These are phyloP conservation scores for Brettanomyces naardenensis DNA, from an alignment of 805 yeast species.

Conservation along the genomic window DNA sequence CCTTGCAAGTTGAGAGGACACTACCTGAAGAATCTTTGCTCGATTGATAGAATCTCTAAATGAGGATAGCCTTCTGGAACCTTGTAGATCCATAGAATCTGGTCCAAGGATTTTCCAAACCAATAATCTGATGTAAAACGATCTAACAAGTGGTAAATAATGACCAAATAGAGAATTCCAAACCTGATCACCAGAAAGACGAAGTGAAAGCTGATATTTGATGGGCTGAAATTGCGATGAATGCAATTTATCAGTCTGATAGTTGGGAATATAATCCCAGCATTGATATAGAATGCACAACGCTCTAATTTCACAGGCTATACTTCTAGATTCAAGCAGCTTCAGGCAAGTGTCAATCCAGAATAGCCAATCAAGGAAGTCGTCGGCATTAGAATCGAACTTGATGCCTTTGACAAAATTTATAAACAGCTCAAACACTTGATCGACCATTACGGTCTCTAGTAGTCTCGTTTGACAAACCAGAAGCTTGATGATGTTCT, in stretches of 20 bases:
- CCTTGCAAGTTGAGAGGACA: conserved; percentile 27
- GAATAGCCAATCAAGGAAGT: conserved; percentile 58
- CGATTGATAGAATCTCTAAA: conserved; percentile 13
- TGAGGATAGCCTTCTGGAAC: conserved; percentile 2
- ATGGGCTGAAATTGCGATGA: conserved; percentile 28
- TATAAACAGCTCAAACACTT: conserved; percentile 16
- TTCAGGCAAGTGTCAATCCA: conserved; percentile 58
- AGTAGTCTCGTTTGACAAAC: conserved; percentile 17
- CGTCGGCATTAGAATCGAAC: conserved; percentile 3
- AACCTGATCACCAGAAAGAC: conserved; percentile 41
- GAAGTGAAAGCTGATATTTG: conserved; percentile 41
- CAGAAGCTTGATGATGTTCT: conserved; percentile 17
- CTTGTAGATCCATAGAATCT: conserved; percentile 7
- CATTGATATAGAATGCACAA: conserved; percentile 61
- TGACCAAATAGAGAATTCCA: conserved; percentile 63
- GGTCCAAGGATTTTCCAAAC: conserved; percentile 53
- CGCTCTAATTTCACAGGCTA: conserved; percentile 54
- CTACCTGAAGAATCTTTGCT: conserved; percentile 8
- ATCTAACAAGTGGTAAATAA: conserved; percentile 72
- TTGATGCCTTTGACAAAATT: conserved; percentile 17
- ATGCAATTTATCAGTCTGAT: conserved; percentile 33
- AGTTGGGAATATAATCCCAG: conserved; percentile 61
- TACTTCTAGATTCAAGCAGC: conserved; percentile 56
- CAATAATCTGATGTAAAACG: conserved; percentile 57
- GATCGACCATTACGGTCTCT: conserved; percentile 18